phyloP scores from a whole-genome alignment of 352 stramenopile species.

The Sclerospora graminicola region DNA sequence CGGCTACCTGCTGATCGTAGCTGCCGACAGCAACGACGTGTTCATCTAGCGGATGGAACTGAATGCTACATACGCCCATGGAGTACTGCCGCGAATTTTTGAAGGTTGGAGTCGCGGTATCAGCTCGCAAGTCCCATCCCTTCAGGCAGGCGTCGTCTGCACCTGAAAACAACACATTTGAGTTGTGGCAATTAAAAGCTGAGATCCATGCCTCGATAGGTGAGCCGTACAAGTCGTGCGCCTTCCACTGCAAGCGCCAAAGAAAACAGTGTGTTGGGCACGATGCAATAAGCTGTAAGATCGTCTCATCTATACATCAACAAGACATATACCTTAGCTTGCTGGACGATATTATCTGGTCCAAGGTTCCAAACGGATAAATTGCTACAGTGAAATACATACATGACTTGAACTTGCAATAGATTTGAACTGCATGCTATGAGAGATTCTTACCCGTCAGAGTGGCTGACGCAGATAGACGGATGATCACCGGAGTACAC shows the following conservation, averaged over 20 bases:
- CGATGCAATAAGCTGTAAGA: too few relatives aligned
- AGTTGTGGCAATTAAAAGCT: constrained; percentile 70
- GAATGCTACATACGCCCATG: constrained; percentile 82
- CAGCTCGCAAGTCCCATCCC: constrained; percentile 59
- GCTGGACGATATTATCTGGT: constrained; percentile 18
- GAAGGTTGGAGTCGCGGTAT: constrained; percentile 28
- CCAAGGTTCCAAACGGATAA: constrained; percentile 49
- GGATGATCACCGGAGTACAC: constrained; percentile 34
- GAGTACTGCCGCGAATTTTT: constrained; percentile 50
- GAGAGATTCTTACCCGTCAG: constrained; percentile 45
- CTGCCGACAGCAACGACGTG: constrained; percentile 64
- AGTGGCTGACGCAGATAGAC: constrained; percentile 70
- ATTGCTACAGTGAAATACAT: constrained; percentile 12
- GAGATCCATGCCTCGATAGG: constrained; percentile 79
- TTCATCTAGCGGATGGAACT: constrained; percentile 63
- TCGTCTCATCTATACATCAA: background rate
- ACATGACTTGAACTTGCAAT: constrained; percentile 6
- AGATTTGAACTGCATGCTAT: constrained; percentile 5
- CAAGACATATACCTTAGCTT: constrained; percentile 31
- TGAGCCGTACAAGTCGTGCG: constrained; percentile 60
- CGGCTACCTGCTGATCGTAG: constrained; percentile 72
- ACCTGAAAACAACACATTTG: constrained; percentile 69
- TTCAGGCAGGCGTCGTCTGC: constrained; percentile 73
- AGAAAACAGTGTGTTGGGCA: background rate
- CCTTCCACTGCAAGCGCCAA: constrained; percentile 37